Base-by-base conservation (phyloP, 805 yeast species). In the Starmerella khaoyaiensis region DNA sequence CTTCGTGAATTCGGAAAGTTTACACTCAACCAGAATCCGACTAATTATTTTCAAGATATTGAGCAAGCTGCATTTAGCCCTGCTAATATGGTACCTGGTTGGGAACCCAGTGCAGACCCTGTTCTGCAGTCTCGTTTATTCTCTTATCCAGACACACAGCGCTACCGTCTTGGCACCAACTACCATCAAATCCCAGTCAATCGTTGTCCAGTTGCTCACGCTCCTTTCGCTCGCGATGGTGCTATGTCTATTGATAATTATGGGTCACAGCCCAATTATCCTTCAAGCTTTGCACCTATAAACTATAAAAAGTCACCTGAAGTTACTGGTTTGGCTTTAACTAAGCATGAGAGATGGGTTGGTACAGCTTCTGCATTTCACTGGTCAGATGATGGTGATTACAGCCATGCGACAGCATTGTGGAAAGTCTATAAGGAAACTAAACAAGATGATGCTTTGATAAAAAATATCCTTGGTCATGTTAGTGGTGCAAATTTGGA, bases 351-450 rank as follows among this genome's bases (percentile, higher is more conserved):
- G 62, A 69, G 72, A 44, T 81, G 90, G 90, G 62, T 64, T 39
- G 90, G 90, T 40, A 72, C 83, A 37, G 90, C 90, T 31, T 63
- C 76, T 45, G 82, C 87, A 47, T 80, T 71, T 74, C 90, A 83
- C 64, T 84, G 95, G 95, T 62, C 69, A 18, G 78, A 75, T 34
- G 82, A 72, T 42, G 62, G 64, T 48, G 94, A 86, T 62, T 86
- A 63, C 58, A 69, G 60, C 46, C 95, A 86, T 64, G 79, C 94
- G 33, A 65, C 76, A 44, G 74, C 59, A 26, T 68, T 86, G 53
- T 87, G 83, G 74, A 66, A 78, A 40, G 90, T 81, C 24, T 68
- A 80, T 56, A 78, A 79, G 36, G 76, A 62, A 55, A 74, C 79
- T n/a, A 82, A 83, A 51, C 94, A 82, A 61, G 95, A 83, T 64